These are phyloP conservation scores for Polytrichum commune DNA, from an alignment of 225 moss, liverwort and hornwort species.

Conservation along the genomic window DNA sequence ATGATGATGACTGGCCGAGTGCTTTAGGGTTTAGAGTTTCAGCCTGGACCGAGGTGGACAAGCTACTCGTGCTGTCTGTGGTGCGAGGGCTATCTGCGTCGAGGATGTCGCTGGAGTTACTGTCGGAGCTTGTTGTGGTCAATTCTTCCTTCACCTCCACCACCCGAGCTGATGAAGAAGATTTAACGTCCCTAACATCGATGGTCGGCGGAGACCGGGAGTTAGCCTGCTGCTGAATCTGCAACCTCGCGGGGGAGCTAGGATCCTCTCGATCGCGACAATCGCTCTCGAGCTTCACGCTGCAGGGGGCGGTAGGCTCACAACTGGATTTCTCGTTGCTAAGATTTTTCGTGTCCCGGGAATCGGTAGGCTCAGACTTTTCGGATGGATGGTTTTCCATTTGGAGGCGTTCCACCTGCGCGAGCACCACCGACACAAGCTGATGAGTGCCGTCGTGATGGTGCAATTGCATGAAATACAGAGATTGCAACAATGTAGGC, in stretches of 20 bases:
- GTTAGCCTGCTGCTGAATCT: conserved; percentile 1
- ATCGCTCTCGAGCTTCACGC: not conserved
- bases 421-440: no score
- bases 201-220: conserved; percentile 22
- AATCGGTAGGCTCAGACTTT: not conserved
- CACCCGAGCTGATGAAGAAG: not conserved
- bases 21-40: not conserved
- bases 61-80: conserved; percentile 50
- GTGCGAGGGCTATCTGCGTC: conserved; percentile 80
- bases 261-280: not conserved
- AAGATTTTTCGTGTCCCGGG: no score
- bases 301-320: not conserved
- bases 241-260: not conserved
- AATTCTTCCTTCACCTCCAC: conserved; percentile 38
- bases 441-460: no score
- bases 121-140: conserved; percentile 65
- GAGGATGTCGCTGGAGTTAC: conserved; percentile 71
- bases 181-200: conserved; percentile 21
- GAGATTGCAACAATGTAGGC: no score
- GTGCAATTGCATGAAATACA: not conserved
- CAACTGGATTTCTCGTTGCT: not conserved
- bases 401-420: no score
- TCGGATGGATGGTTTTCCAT: not conserved
- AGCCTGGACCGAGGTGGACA: conserved; percentile 5
- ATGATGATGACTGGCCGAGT: conserved; percentile 13